phyloP scores from a whole-genome alignment of 768 basidiomycete genomes.

The Mycena olivaceomarginata region DNA sequence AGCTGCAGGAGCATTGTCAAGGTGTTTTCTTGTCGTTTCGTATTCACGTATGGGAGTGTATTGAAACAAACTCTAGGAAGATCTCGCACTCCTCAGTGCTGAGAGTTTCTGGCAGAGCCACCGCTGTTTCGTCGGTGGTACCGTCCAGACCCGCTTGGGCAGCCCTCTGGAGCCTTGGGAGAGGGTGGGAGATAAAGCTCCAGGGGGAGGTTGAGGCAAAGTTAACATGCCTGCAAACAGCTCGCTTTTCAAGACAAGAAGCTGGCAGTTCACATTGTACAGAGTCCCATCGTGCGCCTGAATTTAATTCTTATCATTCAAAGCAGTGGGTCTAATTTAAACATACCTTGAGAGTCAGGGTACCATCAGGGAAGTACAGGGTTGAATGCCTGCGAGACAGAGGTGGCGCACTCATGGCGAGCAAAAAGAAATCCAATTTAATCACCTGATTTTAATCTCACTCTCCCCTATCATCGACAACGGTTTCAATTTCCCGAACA shows the following conservation, averaged over 20 bases:
- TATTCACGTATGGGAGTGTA: neutral
- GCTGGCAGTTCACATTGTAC: conserved; percentile 1
- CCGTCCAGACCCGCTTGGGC: neutral
- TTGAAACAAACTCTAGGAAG: conserved; percentile 25
- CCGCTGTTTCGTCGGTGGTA: neutral
- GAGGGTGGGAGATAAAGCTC: neutral
- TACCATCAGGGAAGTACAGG: conserved; percentile 19
- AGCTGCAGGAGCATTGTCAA: neutral
- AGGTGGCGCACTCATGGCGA: no score
- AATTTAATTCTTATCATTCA: neutral
- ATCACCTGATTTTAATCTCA: neutral
- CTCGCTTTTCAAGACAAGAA: neutral
- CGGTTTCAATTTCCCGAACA: conserved; percentile 9
- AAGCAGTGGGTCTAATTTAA: neutral
- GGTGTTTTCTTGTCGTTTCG: neutral
- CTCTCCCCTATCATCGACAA: neutral
- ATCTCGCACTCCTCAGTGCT: neutral
- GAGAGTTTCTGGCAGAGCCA: neutral
- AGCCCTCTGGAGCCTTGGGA: neutral
- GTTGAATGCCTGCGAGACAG: neutral
- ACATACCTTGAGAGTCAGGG: conserved; percentile 10
- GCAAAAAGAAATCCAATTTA: neutral
- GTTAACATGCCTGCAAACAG: neutral
- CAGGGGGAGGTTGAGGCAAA: neutral
- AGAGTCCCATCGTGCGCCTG: neutral